These are phyloP conservation scores for Suhomyces pyralidae DNA, from an alignment of 805 yeast genomes.

Conservation along the genomic window DNA sequence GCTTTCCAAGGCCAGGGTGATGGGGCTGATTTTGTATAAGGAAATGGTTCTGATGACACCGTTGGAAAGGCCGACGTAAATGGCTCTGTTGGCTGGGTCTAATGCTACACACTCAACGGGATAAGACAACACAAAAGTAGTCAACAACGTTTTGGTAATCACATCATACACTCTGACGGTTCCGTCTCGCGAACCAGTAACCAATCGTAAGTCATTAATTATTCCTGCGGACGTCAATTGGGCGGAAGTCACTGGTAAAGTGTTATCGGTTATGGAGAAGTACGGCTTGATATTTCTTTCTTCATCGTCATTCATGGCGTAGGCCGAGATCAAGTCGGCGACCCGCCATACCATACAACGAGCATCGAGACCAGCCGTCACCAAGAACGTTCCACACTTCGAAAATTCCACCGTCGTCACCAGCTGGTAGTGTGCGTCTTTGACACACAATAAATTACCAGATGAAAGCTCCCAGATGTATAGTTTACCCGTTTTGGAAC, in stretches of 20 bases:
- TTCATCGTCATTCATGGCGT: constrained; percentile 19
- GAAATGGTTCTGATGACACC: constrained; percentile 62
- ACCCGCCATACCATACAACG: constrained; percentile 73
- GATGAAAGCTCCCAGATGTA: constrained; percentile 83
- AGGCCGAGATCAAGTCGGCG: constrained; percentile 49
- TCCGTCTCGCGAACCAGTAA: constrained; percentile 68
- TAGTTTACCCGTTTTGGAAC: constrained; percentile 70
- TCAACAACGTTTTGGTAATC: constrained; percentile 41
- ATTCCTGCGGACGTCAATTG: constrained; percentile 48
- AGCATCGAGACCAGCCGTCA: constrained; percentile 81
- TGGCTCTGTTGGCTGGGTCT: constrained; percentile 77
- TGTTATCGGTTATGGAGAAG: constrained; percentile 58
- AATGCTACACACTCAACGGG: constrained; percentile 56
- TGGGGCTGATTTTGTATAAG: constrained; percentile 38
- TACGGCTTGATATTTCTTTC: constrained; percentile 50
- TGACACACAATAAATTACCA: constrained; percentile 68
- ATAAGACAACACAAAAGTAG: constrained; percentile 68
- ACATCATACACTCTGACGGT: constrained; percentile 73
- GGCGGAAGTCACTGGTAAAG: constrained; percentile 51
- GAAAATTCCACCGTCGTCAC: constrained; percentile 60
- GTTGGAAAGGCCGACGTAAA: constrained; percentile 65
- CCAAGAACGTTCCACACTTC: constrained; percentile 57
- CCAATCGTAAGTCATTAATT: constrained; percentile 58
- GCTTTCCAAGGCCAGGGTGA: constrained; percentile 47
- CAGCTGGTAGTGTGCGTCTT: constrained; percentile 82